A percentile compares a stretch with the other conserved stretches of the same genome.
These are phyloP conservation scores for Cornus kousa DNA, from an alignment of 148 eudicot species.

Conservation along the genomic window DNA sequence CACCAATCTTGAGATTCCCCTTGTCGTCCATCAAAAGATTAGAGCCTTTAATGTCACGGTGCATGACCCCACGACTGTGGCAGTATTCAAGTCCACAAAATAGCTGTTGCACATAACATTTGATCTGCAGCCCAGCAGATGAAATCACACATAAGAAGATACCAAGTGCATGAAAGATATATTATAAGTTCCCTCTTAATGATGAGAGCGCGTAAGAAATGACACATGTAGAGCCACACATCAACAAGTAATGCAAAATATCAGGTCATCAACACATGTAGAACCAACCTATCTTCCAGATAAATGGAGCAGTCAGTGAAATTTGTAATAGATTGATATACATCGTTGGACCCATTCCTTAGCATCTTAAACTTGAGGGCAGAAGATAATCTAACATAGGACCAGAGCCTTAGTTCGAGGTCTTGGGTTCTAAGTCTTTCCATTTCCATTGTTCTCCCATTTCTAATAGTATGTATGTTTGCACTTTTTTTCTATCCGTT, in stretches of 20 bases:
- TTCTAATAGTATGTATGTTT: too few species aligned
- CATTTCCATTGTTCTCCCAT: too few species aligned
- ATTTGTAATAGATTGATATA: too few species aligned
- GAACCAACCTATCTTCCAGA: neutral
- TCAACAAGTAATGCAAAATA: neutral
- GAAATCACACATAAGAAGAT: neutral
- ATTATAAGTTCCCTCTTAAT: neutral
- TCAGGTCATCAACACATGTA: neutral
- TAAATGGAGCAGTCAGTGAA: neutral
- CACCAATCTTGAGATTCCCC: constrained; percentile 66
- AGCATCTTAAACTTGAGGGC: too few species aligned
- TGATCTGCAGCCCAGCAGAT: constrained; percentile 41
- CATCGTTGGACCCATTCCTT: too few species aligned
- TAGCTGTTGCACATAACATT: constrained; percentile 61
- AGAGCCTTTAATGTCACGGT: constrained; percentile 68
- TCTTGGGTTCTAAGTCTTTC: too few species aligned
- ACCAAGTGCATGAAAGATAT: neutral
- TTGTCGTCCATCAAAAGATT: constrained; percentile 52
- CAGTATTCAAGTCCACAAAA: constrained; percentile 64
- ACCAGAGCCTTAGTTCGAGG: too few species aligned
- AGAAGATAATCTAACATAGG: too few species aligned
- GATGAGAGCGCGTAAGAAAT: neutral
- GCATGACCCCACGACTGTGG: constrained; percentile 59
- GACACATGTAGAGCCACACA: neutral
- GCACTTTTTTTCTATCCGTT: too few species aligned